Base-by-base conservation (phyloP, 129 eudicot genomes). In the Sambucus nigra region DNA sequence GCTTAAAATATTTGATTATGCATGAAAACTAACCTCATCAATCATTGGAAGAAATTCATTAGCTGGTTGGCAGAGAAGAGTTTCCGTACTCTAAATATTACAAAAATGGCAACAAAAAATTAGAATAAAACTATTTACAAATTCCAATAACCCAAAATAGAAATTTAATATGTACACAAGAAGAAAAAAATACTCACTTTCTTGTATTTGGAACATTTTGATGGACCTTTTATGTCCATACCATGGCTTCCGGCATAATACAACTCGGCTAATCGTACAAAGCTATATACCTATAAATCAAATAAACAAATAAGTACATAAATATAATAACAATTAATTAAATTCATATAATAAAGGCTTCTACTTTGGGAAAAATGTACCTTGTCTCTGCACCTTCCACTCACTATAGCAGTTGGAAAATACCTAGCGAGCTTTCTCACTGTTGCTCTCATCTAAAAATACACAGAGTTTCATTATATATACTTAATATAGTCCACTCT, bases 161-260 rank as follows among this genome's bases (percentile, higher is more conserved):
- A 31, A 31, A 31, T 31, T 31, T 3, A 3, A 7, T 35, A 8
- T 2, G 9, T 35, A 7, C 9, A 35, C 13, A 35, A 7, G 13
- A 2, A 7, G 1, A 7, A 2, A 7, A 2, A 35, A 7, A 7
- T 2, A 55, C 85, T 82, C 23, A 87, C 96, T 61, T 80, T 83
- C 39, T 61, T 72, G 63, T 80, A 46, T 57, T 83, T 74, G 67
- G 83, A 77, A 42, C 89, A 86, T 59, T 83, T 72, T 4, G 89
- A 82, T 17, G 96, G 96, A 41, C 96, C 94, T 75, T 69, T 72
- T 3, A 88, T 88, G 68, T 88, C 96, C 96, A 88, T 88, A 1
- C 96, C 96, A 75, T 88, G 96, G 73, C 96, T 83, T 47, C 96
- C 96, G 8, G 96, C 96, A 64, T 88, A 88, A 62, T 88, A 88